Conservation (phyloP, 1,284 basidiomycete species). For the Pterula multifida region DNA sequence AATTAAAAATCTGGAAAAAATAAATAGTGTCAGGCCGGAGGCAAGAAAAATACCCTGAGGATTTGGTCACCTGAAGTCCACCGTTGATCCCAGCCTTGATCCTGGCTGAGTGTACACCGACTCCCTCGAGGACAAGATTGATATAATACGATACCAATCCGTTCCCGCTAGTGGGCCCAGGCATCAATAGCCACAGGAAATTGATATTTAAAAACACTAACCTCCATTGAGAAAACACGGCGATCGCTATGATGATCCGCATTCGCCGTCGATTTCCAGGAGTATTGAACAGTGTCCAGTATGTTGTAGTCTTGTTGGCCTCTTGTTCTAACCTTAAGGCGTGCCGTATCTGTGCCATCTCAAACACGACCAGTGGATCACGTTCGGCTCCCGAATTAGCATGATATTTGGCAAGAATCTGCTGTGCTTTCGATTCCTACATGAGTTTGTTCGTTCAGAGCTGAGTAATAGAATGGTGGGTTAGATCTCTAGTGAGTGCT, state of each 20-base stretch:
- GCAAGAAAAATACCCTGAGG: slow-evolving; percentile 4
- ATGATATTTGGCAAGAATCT: slow-evolving; percentile 52
- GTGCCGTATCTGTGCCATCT: slow-evolving; percentile 51
- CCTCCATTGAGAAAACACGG: slow-evolving; percentile 60
- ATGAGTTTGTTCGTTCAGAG: not conserved
- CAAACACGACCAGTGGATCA: slow-evolving; percentile 33
- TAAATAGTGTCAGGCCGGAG: not conserved
- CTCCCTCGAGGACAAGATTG: slow-evolving; percentile 47
- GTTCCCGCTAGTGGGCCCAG: slow-evolving; percentile 39
- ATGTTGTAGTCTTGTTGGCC: slow-evolving; percentile 32
- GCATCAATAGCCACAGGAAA: not conserved
- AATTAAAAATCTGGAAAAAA: slow-evolving; percentile 34
- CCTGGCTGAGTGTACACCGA: slow-evolving; percentile 37
- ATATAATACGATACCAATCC: slow-evolving; percentile 61
- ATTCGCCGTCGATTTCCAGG: slow-evolving; percentile 50
- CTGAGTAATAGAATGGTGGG: slow-evolving; percentile 1
- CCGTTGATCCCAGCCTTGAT: slow-evolving; percentile 55
- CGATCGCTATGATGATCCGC: slow-evolving; percentile 43
- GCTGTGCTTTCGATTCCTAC: slow-evolving; percentile 38
- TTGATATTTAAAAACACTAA: slow-evolving; percentile 14
- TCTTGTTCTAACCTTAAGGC: slow-evolving; percentile 49
- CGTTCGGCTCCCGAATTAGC: slow-evolving; percentile 37
- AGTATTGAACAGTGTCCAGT: slow-evolving; percentile 37
- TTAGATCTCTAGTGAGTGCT: slow-evolving; percentile 12
- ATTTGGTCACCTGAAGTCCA: slow-evolving; percentile 45